Evolutionary conservation across 768 basidiomycete species (phyloP).

Genomic region (Amanita rubescens): DNA sequence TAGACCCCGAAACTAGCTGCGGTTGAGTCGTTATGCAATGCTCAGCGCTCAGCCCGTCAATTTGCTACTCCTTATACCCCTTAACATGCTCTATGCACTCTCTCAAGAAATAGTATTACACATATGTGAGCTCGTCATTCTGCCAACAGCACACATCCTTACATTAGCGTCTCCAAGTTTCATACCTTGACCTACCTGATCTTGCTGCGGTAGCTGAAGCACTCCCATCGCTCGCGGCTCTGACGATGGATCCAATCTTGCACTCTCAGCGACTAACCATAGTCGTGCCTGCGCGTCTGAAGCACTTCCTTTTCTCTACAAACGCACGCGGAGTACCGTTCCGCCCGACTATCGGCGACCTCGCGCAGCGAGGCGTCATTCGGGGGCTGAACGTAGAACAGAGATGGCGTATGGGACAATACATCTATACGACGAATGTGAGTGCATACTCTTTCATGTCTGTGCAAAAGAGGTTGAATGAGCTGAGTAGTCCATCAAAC

Average conservation of each 20-base stretch:
- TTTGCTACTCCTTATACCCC: not conserved
- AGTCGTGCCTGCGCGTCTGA: slow-evolving; percentile 59
- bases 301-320: slow-evolving; percentile 56
- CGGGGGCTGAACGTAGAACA: slow-evolving; percentile 60
- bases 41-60: too few relatives aligned
- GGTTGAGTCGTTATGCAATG: too few relatives aligned
- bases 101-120: slow-evolving; percentile 53
- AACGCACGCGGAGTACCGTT: slow-evolving; percentile 48
- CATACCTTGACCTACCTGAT: slow-evolving; percentile 70
- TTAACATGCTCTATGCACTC: slow-evolving; percentile 20
- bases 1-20: not conserved
- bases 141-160: not conserved
- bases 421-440: slow-evolving; percentile 58
- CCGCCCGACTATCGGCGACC: slow-evolving; percentile 58
- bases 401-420: slow-evolving; percentile 57
- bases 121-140: slow-evolving; percentile 36
- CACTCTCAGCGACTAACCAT: slow-evolving; percentile 55
- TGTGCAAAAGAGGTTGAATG: slow-evolving; percentile 7
- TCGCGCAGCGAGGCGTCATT: slow-evolving; percentile 65
- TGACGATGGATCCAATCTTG: slow-evolving; percentile 57
- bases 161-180: slow-evolving; percentile 32
- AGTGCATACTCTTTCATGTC: slow-evolving; percentile 15
- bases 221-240: slow-evolving; percentile 36
- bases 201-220: slow-evolving; percentile 45
- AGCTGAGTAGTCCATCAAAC: slow-evolving; percentile 46